Percentiles rank a stretch among this genome's conserved stretches.
These are phyloP conservation scores for Phaeosphaeria sp. DNA, from an alignment of 2,329 filamentous ascomycete species.

Conservation along the genomic window DNA sequence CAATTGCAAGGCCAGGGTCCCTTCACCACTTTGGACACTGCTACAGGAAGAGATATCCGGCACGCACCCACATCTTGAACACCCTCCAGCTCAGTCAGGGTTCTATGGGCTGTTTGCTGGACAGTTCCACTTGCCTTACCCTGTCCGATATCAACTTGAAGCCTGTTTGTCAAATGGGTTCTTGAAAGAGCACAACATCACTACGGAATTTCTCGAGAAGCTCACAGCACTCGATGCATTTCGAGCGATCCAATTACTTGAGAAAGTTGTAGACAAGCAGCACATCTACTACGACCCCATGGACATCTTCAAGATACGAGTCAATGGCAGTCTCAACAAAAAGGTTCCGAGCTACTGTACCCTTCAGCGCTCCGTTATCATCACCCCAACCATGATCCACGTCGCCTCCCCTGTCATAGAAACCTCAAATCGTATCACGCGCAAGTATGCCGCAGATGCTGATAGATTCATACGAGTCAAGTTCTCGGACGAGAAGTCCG, in stretches of 20 bases:
- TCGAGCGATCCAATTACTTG: constrained; percentile 72
- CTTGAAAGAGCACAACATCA: constrained; percentile 78
- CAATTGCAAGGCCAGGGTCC: constrained; percentile 31
- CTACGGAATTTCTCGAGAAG: constrained; percentile 68
- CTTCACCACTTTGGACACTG: constrained; percentile 29
- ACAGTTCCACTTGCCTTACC: constrained; percentile 57
- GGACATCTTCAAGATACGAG: constrained; percentile 68
- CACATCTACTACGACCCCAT: constrained; percentile 72
- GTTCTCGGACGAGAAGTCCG: constrained; percentile 80
- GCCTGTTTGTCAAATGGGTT: constrained; percentile 84
- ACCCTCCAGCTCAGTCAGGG: constrained; percentile 10
- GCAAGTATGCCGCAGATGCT: constrained; percentile 70
- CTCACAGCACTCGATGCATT: constrained; percentile 60
- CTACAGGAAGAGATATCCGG: constrained; percentile 39
- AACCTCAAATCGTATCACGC: constrained; percentile 84
- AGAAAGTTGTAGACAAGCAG: constrained; percentile 73
- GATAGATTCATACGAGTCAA: constrained; percentile 89
- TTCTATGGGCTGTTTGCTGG: constrained; percentile 42
- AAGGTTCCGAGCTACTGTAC: constrained; percentile 75
- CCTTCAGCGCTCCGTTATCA: constrained; percentile 74
- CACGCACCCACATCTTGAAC: constrained; percentile 29
- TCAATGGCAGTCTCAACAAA: constrained; percentile 26
- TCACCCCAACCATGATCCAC: constrained; percentile 86
- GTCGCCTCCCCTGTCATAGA: constrained; percentile 81
- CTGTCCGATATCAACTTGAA: constrained; percentile 88